Base-by-base conservation (phyloP, 129 eudicot species). In the Tanacetum coccineum region DNA sequence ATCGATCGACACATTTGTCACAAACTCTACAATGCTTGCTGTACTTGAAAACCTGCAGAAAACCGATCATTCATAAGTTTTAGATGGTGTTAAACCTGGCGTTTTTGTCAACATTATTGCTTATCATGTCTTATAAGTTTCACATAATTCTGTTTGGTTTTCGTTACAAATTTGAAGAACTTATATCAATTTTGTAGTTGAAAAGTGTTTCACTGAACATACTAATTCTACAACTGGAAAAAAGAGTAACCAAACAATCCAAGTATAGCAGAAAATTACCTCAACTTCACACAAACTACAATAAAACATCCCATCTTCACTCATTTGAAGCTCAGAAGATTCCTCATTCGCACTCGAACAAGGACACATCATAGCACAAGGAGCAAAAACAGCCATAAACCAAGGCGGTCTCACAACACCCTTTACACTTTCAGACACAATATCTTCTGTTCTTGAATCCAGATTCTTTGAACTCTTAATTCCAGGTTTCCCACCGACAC, bases 11-110 rank as follows among this genome's bases (percentile, higher is more conserved):
- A 61, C 99, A 94, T 86, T 94, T 94, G 84, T 94, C 99, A 53
- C 99, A 94, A 59, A 94, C 97, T 84, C 99, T 84, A 71, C 99
- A 94, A 71, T 94, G 99, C 82, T 94, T 94, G 87, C 99, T 94
- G 87, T 86, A 89, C 83, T 89, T 94, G 78, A 79, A 94, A 82
- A 94, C 99, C 98, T 93, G 86, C 75, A 78, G 21, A 67, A 39
- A 76, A 28, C 18, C 20, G 40, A 49, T 42, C 42, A 75, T 22
- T 13, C 13, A 51, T 46, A 59, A 7, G 71, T 40, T 14, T 59
- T 59, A 36, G 45, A 66, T 14, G 18, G 69, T 20, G 56, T 6
- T 30, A 36, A 32, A 61, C 4, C 2, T 15, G 20, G 26, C 12
- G 20, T 67, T 36, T 52, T 11, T 6, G 39, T 54, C 22, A 21